A percentile compares a stretch with the other conserved stretches of the same genome.
Conservation (phyloP, 192 early-diverging fungal genomes). For the Globomyces pollinis-pini region DNA sequence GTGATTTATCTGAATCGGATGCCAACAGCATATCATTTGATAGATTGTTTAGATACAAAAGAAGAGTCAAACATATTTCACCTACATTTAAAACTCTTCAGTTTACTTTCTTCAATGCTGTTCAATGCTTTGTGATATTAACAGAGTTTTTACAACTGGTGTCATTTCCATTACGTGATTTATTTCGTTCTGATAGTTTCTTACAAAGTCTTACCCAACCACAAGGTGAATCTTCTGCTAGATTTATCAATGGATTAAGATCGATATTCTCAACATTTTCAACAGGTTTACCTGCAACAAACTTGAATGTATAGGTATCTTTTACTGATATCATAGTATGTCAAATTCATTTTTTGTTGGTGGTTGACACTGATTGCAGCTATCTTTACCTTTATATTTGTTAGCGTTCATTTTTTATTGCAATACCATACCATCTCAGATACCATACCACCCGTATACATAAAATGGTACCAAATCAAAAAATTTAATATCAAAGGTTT, state of each 20-base stretch:
- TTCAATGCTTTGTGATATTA: neutral
- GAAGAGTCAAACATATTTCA: neutral
- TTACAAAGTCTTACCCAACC: neutral
- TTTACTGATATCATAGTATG: too few relatives aligned
- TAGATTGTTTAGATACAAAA: neutral
- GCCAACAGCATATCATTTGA: neutral
- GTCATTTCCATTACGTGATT: conserved; percentile 1
- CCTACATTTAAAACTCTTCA: neutral
- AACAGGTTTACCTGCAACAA: neutral
- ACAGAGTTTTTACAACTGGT: neutral
- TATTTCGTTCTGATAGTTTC: neutral
- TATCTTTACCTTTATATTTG: neutral
- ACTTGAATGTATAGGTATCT: too few relatives aligned
- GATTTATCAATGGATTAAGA: neutral
- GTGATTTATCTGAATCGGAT: neutral
- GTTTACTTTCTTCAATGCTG: neutral
- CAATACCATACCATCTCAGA: neutral
- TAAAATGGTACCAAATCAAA: conserved; percentile 2
- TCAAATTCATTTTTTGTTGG: conserved; percentile 1
- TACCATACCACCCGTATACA: neutral
- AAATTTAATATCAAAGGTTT: too few relatives aligned
- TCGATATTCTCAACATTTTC: neutral
- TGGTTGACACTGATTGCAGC: neutral
- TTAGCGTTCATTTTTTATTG: neutral
- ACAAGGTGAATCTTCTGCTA: neutral